Evolutionary conservation across 2,329 filamentous ascomycete species (phyloP), one percentile per base, ranked within the genome.

Genomic region (Sphaerulina musiva): DNA sequence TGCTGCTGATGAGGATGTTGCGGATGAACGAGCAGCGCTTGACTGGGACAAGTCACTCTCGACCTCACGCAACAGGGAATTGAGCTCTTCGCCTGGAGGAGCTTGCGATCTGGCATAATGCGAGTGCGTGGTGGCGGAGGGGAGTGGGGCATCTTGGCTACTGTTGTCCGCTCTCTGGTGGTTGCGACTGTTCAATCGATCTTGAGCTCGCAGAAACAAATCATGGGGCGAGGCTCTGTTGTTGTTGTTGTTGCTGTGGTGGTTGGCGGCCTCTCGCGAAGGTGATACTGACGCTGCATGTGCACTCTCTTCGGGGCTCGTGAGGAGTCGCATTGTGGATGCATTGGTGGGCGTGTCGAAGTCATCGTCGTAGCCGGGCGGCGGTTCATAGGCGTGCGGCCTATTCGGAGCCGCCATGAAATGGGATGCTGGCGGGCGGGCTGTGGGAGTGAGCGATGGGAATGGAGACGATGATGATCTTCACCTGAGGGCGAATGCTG

Each of bases 301-400:
- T 38, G 55, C 56, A 39, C 49, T 67, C 46, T 75, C 72, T 50
- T 77, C 74, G 40, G 64, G 68, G 59, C 72, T 72, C 59, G 75
- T 76, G 69, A 78, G 70, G 65, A 78, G 68, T 55, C 76, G 74
- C 75, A 78, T 77, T 44, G 73, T 75, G 52, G 74, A 70, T 23
- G 49, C 49, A 29, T 53, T 47, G n/a, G 43, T 56, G 36, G 54
- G 54, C 3, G 60, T 61, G 48, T 51, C 40, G 44, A 41, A 12
- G 29, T 51, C 62, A 43, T 76, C 73, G 57, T 74, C 71, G 61
- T 77, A 78, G 62, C 71, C 68, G 57, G 75, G 74, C 46, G 74
- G 74, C 14, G 65, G 65, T 11, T 62, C 66, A 53, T 67, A 68
- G 65, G 61, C 61, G 46, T 57, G 51, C 26, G 59, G 59, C 41